Percentiles rank a stretch among this genome's conserved stretches.
These are phyloP conservation scores for Closterium sp. DNA, from an alignment of 139 green algal genomes.

Conservation along the genomic window DNA sequence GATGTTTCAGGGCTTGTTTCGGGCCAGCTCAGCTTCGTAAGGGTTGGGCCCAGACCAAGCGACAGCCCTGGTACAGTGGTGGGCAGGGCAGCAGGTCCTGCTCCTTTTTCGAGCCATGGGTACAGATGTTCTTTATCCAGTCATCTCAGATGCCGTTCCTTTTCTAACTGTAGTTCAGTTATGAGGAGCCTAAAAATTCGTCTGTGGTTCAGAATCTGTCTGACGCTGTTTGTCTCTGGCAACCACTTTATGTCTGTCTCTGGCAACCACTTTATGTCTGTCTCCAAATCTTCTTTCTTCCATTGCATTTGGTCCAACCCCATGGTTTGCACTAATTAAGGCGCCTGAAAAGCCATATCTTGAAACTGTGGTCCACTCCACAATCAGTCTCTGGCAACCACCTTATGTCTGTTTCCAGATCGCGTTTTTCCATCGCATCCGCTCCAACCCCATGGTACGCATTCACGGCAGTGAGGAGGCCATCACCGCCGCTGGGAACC, in stretches of 20 bases:
- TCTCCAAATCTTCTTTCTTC: constrained; percentile 62
- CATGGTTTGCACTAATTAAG: constrained; percentile 14
- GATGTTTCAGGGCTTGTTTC: too few species aligned
- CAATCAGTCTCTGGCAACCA: background rate
- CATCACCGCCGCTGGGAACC: background rate
- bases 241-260: too few species aligned
- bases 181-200: too few species aligned
- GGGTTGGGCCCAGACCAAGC: too few species aligned
- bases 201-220: too few species aligned
- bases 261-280: too few species aligned
- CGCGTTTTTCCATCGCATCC: constrained; percentile 64
- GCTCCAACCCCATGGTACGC: constrained; percentile 26
- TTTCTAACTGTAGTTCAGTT: background rate
- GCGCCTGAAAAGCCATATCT: too few species aligned
- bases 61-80: too few species aligned
- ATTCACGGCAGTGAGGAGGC: constrained; percentile 19
- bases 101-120: too few species aligned
- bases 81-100: too few species aligned
- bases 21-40: too few species aligned
- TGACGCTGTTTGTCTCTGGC: too few species aligned
- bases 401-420: constrained; percentile 24
- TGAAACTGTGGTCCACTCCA: background rate
- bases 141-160: background rate
- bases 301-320: constrained; percentile 21
- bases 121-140: background rate